phyloP scores from a whole-genome alignment of 176 grass and related monocot species.

The Sorghum bicolor region Sorghum_bicolor_NCBIv3 NC_012873.2:4026001-4026500 shows the following conservation, averaged over 20 bases:
- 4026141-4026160: background rate
- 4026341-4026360: slow-evolving; percentile 88
- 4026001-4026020: slow-evolving; percentile 29
- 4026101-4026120: background rate
- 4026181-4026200: background rate
- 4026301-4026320: background rate
- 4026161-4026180: background rate
- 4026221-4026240: background rate
- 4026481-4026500: slow-evolving; percentile 80
- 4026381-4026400: slow-evolving; percentile 53
- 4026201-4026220: background rate
- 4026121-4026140: background rate
- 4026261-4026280: background rate
- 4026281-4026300: background rate
- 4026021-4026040: slow-evolving; percentile 36
- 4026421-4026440: slow-evolving; percentile 52
- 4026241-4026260: background rate
- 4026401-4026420: slow-evolving; percentile 48
- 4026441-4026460: slow-evolving; percentile 60
- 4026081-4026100: background rate
- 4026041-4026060: slow-evolving; percentile 1
- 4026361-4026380: slow-evolving; percentile 60
- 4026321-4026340: background rate
- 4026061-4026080: slow-evolving; percentile 21
- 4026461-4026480: slow-evolving; percentile 83